Evolutionary conservation across 108 stramenopile species (phyloP), one percentile per base, ranked within the genome.

Genomic region (Hondaea fermentalgiana): DNA sequence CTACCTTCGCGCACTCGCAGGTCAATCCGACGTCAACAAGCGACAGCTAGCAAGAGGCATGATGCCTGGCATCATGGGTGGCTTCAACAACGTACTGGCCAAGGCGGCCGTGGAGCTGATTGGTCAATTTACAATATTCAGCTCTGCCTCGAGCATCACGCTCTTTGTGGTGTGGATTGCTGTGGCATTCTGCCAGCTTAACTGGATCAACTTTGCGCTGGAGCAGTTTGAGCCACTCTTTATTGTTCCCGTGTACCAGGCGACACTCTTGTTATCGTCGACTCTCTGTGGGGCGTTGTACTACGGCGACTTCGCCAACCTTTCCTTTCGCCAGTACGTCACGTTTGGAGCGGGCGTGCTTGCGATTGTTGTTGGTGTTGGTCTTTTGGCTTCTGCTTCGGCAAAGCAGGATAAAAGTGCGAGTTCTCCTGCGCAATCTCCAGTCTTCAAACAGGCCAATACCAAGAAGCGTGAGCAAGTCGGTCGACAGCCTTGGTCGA

Each of bases 181-280:
- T 23, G 76, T 53, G n/a, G 76, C 76, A 8, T 53, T 83, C 12
- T 83, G 45, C 4, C 76, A 83, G 76, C 76, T 83, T 8, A 83
- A 23, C 12, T 83, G 76, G 76, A 83, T 83, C 19, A 83, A 83
- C 23, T 25, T 45, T 12, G 76, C 76, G 28, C 51, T 83, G 10
- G 49, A 83, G 28, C 45, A 83, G 49, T 83, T 83, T 83, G 76
- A 83, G 51, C 76, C 76, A 6, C 76, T 83, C 45, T 83, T 83
- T 3, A 83, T 83, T 53, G 76, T 83, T 2, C 76, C 76, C 51
- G 76, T 83, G 76, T 83, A 83, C 76, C 76, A 83, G 76, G 76
- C 76, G n/a, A 83, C 76, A 17, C 51, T 83, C n/a, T 45, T 83
- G 51, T 16, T 83, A 43, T 83, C 76, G 6, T 83, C 76, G n/a